Conservation (phyloP, 148 eudicot genomes). For the Camellia granthamiana region DNA sequence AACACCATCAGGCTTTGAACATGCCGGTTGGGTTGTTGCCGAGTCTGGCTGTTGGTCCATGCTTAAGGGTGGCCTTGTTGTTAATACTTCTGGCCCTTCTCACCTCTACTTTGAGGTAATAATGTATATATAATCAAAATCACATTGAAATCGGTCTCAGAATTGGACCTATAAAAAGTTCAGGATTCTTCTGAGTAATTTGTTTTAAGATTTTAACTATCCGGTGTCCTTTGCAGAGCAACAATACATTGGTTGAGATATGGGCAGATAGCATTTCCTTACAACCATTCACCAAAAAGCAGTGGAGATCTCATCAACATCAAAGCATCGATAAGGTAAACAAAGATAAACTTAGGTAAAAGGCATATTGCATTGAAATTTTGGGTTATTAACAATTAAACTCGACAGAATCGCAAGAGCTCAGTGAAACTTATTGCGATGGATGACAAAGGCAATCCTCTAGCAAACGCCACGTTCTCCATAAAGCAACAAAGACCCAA, state of each 20-base stretch:
- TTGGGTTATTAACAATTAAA: too few species aligned
- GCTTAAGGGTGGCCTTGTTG: conserved; percentile 69
- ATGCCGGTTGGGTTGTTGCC: conserved; percentile 49
- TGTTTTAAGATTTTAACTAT: not conserved
- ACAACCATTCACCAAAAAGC: conserved; percentile 67
- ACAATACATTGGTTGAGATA: conserved; percentile 43
- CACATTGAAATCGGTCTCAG: too few species aligned
- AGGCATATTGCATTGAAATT: not conserved
- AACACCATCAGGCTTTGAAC: conserved; percentile 24
- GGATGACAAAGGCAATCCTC: conserved; percentile 33
- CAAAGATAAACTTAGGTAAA: too few species aligned
- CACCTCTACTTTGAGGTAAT: conserved; percentile 50
- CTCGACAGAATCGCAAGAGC: conserved; percentile 43
- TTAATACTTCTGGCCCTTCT: conserved; percentile 35
- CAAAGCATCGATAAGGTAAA: conserved; percentile 60
- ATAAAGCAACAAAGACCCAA: conserved; percentile 16
- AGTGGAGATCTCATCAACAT: conserved; percentile 74
- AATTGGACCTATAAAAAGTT: too few species aligned
- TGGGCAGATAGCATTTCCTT: conserved; percentile 64
- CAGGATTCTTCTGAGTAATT: too few species aligned
- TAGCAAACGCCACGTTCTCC: conserved; percentile 34
- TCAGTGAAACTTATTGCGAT: conserved; percentile 38
- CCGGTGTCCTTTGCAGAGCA: conserved; percentile 31
- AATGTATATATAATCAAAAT: too few species aligned
- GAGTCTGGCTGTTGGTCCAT: conserved; percentile 68